phyloP scores from a whole-genome alignment of 177 flowering plant genomes.

The Vitis hybrid region DNA sequence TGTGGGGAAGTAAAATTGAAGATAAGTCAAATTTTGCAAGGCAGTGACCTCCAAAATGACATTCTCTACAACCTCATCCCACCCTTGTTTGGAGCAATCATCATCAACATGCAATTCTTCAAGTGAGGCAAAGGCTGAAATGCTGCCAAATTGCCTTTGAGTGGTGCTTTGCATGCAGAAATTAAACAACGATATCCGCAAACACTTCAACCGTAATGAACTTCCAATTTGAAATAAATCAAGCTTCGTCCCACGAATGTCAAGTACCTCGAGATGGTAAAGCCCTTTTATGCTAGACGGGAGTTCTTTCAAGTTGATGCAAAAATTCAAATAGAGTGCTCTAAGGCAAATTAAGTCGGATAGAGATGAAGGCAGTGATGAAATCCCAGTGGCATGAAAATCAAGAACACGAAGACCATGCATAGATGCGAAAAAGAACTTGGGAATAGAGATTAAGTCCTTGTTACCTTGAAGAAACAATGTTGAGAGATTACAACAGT shows the following conservation, averaged over 20 bases:
- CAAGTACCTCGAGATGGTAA: conserved; percentile 18
- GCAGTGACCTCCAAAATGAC: conserved; percentile 8
- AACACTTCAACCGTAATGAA: conserved; percentile 6
- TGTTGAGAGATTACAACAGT: conserved; percentile 13
- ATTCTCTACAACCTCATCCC: not conserved
- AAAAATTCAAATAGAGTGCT: conserved; percentile 17
- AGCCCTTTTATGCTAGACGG: conserved; percentile 8
- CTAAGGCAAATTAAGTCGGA: conserved; percentile 4
- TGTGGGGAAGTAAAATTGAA: conserved; percentile 12
- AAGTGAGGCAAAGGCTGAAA: conserved; percentile 10
- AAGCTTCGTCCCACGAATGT: conserved; percentile 11
- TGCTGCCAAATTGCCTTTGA: not conserved
- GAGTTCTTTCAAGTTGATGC: conserved; percentile 6
- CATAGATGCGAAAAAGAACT: conserved; percentile 15
- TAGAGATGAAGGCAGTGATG: conserved; percentile 18
- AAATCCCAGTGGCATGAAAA: conserved; percentile 8
- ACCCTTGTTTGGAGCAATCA: not conserved
- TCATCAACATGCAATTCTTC: conserved; percentile 23
- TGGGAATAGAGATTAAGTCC: conserved; percentile 1
- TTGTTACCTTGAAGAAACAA: conserved; percentile 18
- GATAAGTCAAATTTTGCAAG: conserved; percentile 8
- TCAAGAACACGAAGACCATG: conserved; percentile 15
- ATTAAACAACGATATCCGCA: conserved; percentile 6
- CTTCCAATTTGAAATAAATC: not conserved
- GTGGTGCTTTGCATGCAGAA: too few relatives aligned